Percentiles rank a stretch among this genome's conserved stretches.
Evolutionary conservation across 169 alveolate species (phyloP).

Genomic region (Babesia ovis): DNA sequence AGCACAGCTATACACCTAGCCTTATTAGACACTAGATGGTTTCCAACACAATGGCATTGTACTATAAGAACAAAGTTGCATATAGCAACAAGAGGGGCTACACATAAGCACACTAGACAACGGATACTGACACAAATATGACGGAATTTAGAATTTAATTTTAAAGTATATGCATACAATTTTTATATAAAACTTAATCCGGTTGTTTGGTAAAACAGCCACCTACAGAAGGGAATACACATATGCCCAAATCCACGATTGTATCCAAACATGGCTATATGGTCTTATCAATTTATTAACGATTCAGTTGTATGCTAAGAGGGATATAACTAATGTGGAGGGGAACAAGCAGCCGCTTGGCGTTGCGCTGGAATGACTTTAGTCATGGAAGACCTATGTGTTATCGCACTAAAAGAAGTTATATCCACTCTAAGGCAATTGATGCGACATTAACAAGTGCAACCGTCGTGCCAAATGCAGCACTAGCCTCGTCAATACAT

Average conservation of each 20-base stretch:
- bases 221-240: neutral
- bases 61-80: too few relatives aligned
- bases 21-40: too few relatives aligned
- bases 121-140: too few relatives aligned
- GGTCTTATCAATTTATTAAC: neutral
- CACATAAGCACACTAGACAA: too few relatives aligned
- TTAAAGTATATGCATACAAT: neutral
- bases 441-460: neutral
- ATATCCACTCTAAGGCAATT: neutral
- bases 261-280: too few relatives aligned
- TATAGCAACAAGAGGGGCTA: too few relatives aligned
- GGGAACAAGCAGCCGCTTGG: neutral
- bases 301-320: neutral
- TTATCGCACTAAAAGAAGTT: neutral
- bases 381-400: neutral
- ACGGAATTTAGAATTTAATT: too few relatives aligned
- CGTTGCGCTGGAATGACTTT: neutral
- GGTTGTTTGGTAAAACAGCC: neutral
- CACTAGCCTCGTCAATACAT: constrained; percentile 63
- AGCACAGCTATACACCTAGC: too few relatives aligned
- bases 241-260: neutral
- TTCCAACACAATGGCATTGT: too few relatives aligned
- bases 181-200: neutral
- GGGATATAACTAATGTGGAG: neutral
- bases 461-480: constrained; percentile 7